phyloP scores from a whole-genome alignment of 2,329 filamentous ascomycete genomes.

The Ilyonectria robusta region DNA sequence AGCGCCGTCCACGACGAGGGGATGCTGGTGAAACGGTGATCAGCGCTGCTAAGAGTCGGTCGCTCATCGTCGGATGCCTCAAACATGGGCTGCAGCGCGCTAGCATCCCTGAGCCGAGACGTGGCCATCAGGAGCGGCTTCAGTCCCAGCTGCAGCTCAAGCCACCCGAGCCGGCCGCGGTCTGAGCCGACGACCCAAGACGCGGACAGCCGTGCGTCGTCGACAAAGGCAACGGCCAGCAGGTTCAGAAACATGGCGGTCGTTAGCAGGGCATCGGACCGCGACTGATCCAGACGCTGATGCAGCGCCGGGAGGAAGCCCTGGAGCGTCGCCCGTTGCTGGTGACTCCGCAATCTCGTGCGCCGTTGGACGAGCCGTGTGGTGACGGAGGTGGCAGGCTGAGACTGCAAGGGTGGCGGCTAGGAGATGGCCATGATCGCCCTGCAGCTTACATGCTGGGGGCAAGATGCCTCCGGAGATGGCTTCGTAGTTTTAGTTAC shows the following conservation, averaged over 20 bases:
- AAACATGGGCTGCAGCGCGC: conserved; percentile 14
- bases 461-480: conserved; percentile 3
- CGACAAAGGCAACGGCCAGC: conserved; percentile 16
- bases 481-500: conserved; percentile 5
- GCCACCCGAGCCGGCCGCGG: conserved; percentile 15
- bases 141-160: conserved; percentile 11
- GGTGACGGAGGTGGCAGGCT: conserved; percentile 14
- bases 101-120: conserved; percentile 1
- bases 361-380: neutral
- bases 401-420: conserved; percentile 14
- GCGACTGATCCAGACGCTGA: neutral
- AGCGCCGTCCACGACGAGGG: conserved; percentile 9
- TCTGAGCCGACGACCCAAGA: conserved; percentile 18
- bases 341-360: conserved; percentile 20
- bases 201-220: conserved; percentile 4
- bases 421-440: conserved; percentile 7
- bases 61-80: conserved; percentile 11
- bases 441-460: neutral
- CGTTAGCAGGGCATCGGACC: conserved; percentile 13
- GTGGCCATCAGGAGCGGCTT: conserved; percentile 3
- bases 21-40: conserved; percentile 19
- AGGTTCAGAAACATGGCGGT: conserved; percentile 21
- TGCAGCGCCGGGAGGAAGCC: conserved; percentile 6
- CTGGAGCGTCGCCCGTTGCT: conserved; percentile 3
- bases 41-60: neutral